Conservation (phyloP, 2,329 filamentous ascomycete genomes). For the Xylaria sp. region DNA sequence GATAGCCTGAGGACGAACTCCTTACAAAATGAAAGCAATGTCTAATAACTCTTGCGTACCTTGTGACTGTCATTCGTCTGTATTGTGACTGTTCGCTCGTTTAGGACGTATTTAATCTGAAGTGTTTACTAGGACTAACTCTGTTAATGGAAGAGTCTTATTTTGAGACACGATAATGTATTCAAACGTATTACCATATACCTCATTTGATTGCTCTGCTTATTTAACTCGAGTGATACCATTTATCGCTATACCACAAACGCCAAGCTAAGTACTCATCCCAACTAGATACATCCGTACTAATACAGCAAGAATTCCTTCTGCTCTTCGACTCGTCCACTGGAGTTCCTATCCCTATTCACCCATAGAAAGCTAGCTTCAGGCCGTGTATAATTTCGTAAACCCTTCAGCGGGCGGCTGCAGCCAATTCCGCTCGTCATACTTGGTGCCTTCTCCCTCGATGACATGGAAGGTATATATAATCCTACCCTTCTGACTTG, state of each 20-base stretch:
- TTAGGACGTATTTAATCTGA: neutral
- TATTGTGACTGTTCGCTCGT: neutral
- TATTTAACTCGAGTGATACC: conserved; percentile 1
- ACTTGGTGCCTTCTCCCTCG: conserved; percentile 77
- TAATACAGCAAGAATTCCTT: conserved; percentile 18
- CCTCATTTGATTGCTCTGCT: conserved; percentile 11
- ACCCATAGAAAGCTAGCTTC: neutral
- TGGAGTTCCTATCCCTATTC: neutral
- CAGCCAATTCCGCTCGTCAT: conserved; percentile 92
- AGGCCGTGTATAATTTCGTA: conserved; percentile 66
- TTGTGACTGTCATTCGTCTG: neutral
- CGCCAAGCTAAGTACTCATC: neutral
- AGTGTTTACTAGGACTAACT: neutral
- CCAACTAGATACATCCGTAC: conserved; percentile 14
- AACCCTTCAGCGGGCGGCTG: conserved; percentile 86
- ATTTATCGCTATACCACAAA: conserved; percentile 23
- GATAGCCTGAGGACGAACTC: conserved; percentile 2
- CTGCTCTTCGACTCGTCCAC: too few species aligned
- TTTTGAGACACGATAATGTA: neutral
- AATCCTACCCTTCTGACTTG: conserved; percentile 84
- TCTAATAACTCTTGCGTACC: conserved; percentile 14
- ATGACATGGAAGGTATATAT: conserved; percentile 99
- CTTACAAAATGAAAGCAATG: conserved; percentile 25
- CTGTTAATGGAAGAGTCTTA: neutral
- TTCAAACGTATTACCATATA: neutral